These are phyloP conservation scores for Amyloporia xantha DNA, from an alignment of 768 basidiomycete genomes.

Conservation along the genomic window DNA sequence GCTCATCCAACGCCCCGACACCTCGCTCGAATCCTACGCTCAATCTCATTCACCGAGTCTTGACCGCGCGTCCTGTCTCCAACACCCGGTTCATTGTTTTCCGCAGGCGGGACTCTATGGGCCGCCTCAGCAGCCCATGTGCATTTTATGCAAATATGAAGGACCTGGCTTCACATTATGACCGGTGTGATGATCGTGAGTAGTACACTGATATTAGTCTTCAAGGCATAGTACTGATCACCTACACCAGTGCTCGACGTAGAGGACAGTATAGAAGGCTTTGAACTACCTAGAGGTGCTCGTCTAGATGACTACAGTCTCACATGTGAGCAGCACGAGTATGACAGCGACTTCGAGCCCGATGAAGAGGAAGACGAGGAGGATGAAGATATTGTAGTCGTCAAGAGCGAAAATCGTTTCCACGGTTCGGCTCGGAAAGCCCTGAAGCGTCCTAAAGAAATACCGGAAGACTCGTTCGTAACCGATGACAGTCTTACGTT, in stretches of 20 bases:
- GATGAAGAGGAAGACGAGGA: slow-evolving; percentile 8
- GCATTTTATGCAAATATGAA: slow-evolving; percentile 5
- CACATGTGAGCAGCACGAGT: slow-evolving; percentile 4
- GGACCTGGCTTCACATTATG: slow-evolving; percentile 4
- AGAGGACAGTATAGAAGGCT: neutral
- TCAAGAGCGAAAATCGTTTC: neutral
- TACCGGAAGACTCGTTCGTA: neutral
- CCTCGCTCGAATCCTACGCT: slow-evolving; percentile 6
- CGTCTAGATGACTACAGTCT: slow-evolving; percentile 1
- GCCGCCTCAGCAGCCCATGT: slow-evolving; percentile 5
- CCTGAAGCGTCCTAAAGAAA: neutral
- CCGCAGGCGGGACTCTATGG: slow-evolving; percentile 2
- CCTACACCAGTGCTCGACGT: slow-evolving; percentile 3
- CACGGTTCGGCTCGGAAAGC: neutral
- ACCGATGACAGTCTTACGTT: neutral
- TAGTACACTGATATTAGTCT: neutral
- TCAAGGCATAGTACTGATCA: neutral
- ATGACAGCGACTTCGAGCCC: slow-evolving; percentile 12
- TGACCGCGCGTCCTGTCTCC: neutral
- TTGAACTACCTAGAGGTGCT: neutral
- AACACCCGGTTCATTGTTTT: slow-evolving; percentile 7
- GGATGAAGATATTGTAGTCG: slow-evolving; percentile 6
- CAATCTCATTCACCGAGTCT: slow-evolving; percentile 6
- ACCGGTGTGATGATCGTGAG: slow-evolving; percentile 5
- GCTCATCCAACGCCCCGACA: slow-evolving; percentile 5